phyloP scores from a whole-genome alignment of 2,329 filamentous ascomycete genomes.

The Mollisia scopiformis region DNA sequence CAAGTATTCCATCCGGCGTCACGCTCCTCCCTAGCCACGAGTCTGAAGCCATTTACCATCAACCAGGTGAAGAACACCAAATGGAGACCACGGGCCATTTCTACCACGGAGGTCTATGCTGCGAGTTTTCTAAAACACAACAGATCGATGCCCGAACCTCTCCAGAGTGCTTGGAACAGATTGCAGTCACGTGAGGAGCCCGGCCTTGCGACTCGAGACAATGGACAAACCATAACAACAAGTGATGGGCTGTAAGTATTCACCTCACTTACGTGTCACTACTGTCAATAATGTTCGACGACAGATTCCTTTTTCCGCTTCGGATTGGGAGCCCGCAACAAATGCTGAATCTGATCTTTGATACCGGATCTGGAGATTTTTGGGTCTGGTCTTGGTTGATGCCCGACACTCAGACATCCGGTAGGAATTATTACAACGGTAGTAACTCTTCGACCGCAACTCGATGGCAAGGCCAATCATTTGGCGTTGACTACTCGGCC shows the following conservation, averaged over 20 bases:
- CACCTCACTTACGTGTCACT: background rate
- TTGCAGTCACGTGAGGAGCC: background rate
- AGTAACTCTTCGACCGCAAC: constrained; percentile 10
- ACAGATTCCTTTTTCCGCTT: constrained; percentile 26
- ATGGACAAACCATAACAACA: constrained; percentile 16
- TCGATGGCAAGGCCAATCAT: constrained; percentile 22
- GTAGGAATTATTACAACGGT: constrained; percentile 18
- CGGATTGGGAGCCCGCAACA: constrained; percentile 28
- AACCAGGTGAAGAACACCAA: constrained; percentile 22
- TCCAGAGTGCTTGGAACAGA: constrained; percentile 13
- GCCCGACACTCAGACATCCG: constrained; percentile 10
- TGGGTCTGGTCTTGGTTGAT: constrained; percentile 32
- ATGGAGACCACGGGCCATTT: constrained; percentile 12
- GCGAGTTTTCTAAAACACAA: constrained; percentile 24
- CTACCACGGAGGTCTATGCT: constrained; percentile 23
- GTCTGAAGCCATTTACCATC: constrained; percentile 3
- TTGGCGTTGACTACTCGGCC: constrained; percentile 3
- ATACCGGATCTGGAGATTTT: constrained; percentile 30
- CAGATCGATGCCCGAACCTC: constrained; percentile 20
- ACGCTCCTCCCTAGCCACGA: background rate
- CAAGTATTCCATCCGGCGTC: background rate
- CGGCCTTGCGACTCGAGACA: constrained; percentile 8
- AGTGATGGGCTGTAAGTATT: constrained; percentile 23
- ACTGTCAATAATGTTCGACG: background rate
- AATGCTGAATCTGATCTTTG: constrained; percentile 27